Conservation (phyloP, 2,329 filamentous ascomycete species). For the Dactylellina sp. region DNA sequence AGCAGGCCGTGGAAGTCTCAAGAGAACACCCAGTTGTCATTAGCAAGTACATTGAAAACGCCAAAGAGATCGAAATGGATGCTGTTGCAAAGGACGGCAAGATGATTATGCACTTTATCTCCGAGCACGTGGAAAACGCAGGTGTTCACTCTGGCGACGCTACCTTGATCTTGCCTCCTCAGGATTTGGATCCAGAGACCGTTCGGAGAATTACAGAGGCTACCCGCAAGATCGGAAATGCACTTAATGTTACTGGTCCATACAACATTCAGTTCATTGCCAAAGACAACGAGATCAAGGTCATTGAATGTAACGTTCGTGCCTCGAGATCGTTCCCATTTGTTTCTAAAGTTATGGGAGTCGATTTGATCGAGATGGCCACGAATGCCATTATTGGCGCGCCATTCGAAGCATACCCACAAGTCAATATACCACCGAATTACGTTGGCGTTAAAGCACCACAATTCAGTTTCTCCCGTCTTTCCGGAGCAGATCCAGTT, state of each 20-base stretch:
- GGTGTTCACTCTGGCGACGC: slow-evolving; percentile 98
- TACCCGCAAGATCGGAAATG: slow-evolving; percentile 91
- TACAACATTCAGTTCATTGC: slow-evolving; percentile 99
- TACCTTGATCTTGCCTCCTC: slow-evolving; percentile 91
- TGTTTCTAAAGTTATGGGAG: slow-evolving; percentile 97
- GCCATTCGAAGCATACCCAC: slow-evolving; percentile 84
- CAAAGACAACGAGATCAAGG: slow-evolving; percentile 99
- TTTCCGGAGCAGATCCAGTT: slow-evolving; percentile 95
- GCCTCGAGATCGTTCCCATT: slow-evolving; percentile 97
- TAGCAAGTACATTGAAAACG: slow-evolving; percentile 99
- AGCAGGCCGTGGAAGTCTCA: slow-evolving; percentile 92
- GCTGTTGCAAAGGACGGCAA: slow-evolving; percentile 90
- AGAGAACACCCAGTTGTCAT: slow-evolving; percentile 97
- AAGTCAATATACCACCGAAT: slow-evolving; percentile 78
- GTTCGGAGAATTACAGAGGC: slow-evolving; percentile 93
- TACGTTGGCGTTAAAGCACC: slow-evolving; percentile 98
- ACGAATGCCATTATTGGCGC: slow-evolving; percentile 94
- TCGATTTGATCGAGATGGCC: slow-evolving; percentile 97
- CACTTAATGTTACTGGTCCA: slow-evolving; percentile 93
- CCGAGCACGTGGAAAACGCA: slow-evolving; percentile 97
- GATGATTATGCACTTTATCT: slow-evolving; percentile 95
- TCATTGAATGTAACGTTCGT: slow-evolving; percentile 98
- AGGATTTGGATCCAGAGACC: slow-evolving; percentile 89
- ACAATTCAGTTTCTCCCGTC: slow-evolving; percentile 97
- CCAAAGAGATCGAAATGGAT: slow-evolving; percentile 99